Percentiles rank a stretch among this genome's conserved stretches.
Evolutionary conservation across 345 rosid species (phyloP).

Genomic region (Eucalyptus sideroxylon): DNA sequence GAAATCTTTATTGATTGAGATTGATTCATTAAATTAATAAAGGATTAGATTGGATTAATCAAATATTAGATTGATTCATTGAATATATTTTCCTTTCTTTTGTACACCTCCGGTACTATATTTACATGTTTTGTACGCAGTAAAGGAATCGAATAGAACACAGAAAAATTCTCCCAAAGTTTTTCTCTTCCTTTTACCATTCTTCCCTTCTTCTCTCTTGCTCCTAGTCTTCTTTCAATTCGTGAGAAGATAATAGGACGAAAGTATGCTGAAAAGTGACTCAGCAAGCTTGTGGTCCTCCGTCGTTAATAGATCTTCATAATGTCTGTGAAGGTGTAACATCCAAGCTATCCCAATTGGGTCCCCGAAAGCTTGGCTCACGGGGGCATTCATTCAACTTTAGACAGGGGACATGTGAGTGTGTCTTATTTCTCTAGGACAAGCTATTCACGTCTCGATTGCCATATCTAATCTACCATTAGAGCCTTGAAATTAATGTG

Average conservation of each 20-base stretch:
- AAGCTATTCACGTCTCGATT: background rate
- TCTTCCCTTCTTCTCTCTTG: no score
- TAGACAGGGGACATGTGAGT: background rate
- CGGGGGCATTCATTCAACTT: background rate
- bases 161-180: no score
- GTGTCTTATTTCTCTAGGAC: background rate
- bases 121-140: no score
- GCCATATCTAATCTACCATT: background rate
- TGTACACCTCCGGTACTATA: no score
- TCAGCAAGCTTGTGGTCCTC: background rate
- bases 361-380: background rate
- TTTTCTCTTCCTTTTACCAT: no score
- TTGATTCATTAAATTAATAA: no score
- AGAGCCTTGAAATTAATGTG: background rate
- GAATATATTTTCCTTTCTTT: no score
- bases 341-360: conserved; percentile 52
- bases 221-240: background rate
- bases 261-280: background rate
- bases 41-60: no score
- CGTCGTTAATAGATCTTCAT: background rate
- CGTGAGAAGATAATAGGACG: background rate
- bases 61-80: no score
- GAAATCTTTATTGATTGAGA: no score
- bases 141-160: no score
- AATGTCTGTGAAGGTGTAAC: conserved; percentile 30